Base-by-base conservation (phyloP, 2,329 filamentous ascomycete species). In the Neonectria punicea region DNA sequence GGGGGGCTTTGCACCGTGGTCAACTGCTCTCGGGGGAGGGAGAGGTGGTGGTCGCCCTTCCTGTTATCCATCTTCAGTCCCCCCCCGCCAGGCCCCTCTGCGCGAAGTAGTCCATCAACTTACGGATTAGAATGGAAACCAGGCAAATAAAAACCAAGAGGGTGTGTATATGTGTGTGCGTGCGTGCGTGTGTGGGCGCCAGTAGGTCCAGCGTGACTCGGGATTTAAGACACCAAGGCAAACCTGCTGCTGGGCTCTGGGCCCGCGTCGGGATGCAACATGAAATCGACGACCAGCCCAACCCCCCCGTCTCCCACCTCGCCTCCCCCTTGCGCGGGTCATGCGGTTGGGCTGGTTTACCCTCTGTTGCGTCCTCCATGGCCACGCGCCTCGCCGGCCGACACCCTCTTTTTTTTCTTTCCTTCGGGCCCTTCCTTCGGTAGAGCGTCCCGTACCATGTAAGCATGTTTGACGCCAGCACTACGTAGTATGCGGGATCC, bases 171-270 rank as follows among this genome's bases (percentile, higher is more conserved):
- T 69, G 70, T 69, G 70, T 43, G 58, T 63, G 60, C 36, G 36
- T 11, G 67, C 53, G 32, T 63, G 49, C 67, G 67, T 70, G 69
- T 71, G 73, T 70, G 74, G 67, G 67, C 63, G 63, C 67, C 68
- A 69, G 43, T 30, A 43, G 65, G 67, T 69, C 73, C 70, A 79
- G 73, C 78, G 78, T 80, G 78, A 80, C 78, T 78, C 62, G 67
- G 66, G 61, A 72, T 71, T 69, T 73, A 73, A 80, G 78, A 80
- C 78, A 80, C 74, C 73, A 74, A 74, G 74, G 65, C 72, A 68
- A 71, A 70, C 66, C 65, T 74, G 65, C 69, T 68, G 61, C 66
- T 73, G 58, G 61, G 66, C 65, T 61, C 67, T 58, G 57, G 63
- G 66, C 66, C 64, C 64, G 71, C 70, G 71, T 76, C 72, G 71